A percentile compares a stretch with the other conserved stretches of the same genome.
These are phyloP conservation scores for Aspergillus vadensis DNA, from an alignment of 2,329 filamentous ascomycete genomes.

Conservation along the genomic window DNA sequence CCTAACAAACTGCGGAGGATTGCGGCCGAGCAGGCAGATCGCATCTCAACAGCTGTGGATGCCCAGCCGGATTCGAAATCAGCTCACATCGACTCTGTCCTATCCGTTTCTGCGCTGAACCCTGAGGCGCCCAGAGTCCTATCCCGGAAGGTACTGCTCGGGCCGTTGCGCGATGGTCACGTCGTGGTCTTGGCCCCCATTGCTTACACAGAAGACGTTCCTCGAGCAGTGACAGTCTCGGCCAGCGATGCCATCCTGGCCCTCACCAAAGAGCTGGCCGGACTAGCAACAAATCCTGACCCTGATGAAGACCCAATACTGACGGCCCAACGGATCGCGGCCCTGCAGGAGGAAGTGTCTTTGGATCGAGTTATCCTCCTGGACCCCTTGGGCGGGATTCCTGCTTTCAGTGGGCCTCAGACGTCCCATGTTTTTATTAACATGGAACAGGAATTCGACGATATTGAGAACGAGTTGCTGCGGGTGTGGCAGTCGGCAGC, in stretches of 20 bases:
- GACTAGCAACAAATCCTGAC: constrained; percentile 56
- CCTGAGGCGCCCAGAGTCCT: constrained; percentile 39
- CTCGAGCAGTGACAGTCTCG: constrained; percentile 51
- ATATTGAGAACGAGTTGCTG: constrained; percentile 65
- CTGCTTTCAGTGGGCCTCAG: constrained; percentile 62
- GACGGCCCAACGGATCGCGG: constrained; percentile 42
- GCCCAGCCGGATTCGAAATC: constrained; percentile 67
- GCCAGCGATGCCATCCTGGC: constrained; percentile 72
- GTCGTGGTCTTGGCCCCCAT: constrained; percentile 70
- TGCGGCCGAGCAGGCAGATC: constrained; percentile 66
- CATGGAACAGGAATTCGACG: constrained; percentile 81
- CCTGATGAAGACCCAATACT: constrained; percentile 48
- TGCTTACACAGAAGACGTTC: constrained; percentile 58
- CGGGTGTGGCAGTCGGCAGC: constrained; percentile 27
- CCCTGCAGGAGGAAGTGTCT: constrained; percentile 56
- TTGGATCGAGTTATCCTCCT: constrained; percentile 87
- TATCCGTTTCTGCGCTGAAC: constrained; percentile 42
- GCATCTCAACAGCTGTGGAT: constrained; percentile 75
- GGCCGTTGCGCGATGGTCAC: constrained; percentile 66
- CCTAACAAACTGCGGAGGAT: constrained; percentile 44
- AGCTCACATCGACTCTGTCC: constrained; percentile 64
- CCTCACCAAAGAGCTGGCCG: constrained; percentile 73
- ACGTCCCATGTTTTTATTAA: constrained; percentile 84
- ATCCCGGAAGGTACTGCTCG: constrained; percentile 59
- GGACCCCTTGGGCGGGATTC: constrained; percentile 83